Conservation (phyloP, 345 rosid genomes). For the Camelina hispida region DNA sequence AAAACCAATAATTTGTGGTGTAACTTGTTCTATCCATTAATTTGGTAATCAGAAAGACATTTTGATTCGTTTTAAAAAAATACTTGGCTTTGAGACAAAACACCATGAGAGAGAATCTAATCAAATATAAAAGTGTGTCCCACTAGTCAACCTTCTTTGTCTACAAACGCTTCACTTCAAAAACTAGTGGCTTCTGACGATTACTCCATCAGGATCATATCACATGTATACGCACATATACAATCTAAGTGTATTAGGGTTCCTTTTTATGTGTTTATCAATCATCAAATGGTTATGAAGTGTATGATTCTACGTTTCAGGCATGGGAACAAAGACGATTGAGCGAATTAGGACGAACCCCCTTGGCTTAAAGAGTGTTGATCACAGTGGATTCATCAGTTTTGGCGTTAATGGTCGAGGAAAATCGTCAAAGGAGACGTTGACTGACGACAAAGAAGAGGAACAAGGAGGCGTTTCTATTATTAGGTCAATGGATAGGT, state of each 20-base stretch:
- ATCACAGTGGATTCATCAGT: constrained; percentile 38
- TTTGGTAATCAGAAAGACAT: constrained; percentile 20
- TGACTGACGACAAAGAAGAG: constrained; percentile 27
- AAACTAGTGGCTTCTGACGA: constrained; percentile 43
- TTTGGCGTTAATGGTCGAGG: constrained; percentile 55
- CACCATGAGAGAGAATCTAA: constrained; percentile 41
- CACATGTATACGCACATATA: not conserved
- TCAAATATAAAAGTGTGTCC: constrained; percentile 32
- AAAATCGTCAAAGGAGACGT: constrained; percentile 39
- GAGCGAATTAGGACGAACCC: constrained; percentile 48
- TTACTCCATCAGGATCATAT: constrained; percentile 42
- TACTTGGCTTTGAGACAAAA: constrained; percentile 27
- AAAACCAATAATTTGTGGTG: not conserved
- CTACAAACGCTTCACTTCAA: constrained; percentile 42
- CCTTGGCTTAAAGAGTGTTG: constrained; percentile 43
- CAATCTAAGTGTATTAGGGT: constrained; percentile 21
- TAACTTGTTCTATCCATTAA: constrained; percentile 13
- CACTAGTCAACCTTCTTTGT: constrained; percentile 47
- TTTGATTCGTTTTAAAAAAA: constrained; percentile 26
- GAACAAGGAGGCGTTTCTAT: constrained; percentile 35
- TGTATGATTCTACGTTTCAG: constrained; percentile 51
- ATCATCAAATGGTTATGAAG: constrained; percentile 25
- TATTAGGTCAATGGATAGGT: constrained; percentile 53
- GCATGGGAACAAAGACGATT: constrained; percentile 78
- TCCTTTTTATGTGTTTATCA: constrained; percentile 7